Conservation (phyloP, 2,329 filamentous ascomycete species). For the Graphilbum fragrans region DNA sequence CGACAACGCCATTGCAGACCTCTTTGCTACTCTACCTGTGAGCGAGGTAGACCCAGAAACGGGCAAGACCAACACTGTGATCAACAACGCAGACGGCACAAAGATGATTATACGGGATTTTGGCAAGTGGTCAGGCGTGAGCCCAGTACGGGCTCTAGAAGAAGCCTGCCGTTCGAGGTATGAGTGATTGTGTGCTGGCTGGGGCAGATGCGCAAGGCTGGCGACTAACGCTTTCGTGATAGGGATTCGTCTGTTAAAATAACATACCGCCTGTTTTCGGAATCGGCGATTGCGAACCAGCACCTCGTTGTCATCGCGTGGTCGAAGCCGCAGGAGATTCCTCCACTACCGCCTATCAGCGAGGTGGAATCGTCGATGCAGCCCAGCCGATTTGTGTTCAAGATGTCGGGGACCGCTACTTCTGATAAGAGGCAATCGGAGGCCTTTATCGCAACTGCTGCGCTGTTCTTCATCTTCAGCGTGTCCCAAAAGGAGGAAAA, state of each 20-base stretch:
- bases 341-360: conserved; percentile 20
- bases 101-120: conserved; percentile 66
- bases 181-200: conserved; percentile 5
- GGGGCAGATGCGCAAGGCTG: conserved; percentile 6
- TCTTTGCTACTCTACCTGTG: conserved; percentile 50
- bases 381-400: conserved; percentile 48
- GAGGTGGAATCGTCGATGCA: conserved; percentile 32
- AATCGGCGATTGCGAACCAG: conserved; percentile 61
- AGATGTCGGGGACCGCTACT: conserved; percentile 64
- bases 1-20: conserved; percentile 35
- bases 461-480: conserved; percentile 70
- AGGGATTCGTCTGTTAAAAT: conserved; percentile 62
- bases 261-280: conserved; percentile 56
- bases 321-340: conserved; percentile 58
- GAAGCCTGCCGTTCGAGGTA: conserved; percentile 77
- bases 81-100: conserved; percentile 37
- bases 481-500: conserved; percentile 78
- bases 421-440: conserved; percentile 74
- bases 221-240: too few relatives aligned
- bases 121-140: conserved; percentile 68
- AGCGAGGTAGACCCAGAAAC: conserved; percentile 45
- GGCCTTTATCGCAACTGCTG: conserved; percentile 69
- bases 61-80: conserved; percentile 44
- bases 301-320: conserved; percentile 65
- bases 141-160: conserved; percentile 64